Base-by-base conservation (phyloP, 2,329 filamentous ascomycete genomes). In the Pyrenochaeta sp. region DNA sequence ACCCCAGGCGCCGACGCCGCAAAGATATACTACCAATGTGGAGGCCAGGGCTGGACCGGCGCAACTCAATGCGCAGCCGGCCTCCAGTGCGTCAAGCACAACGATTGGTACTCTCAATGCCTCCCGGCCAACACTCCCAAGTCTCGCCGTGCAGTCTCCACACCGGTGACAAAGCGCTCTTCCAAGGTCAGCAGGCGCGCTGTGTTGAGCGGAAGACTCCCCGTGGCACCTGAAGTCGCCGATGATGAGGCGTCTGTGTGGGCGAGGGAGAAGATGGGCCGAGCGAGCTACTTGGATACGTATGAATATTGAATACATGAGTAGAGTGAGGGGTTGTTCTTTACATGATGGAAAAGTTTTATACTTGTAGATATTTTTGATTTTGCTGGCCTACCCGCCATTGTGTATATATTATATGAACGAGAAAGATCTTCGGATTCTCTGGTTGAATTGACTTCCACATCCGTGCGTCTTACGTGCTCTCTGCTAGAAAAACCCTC, bases 31-130 rank as follows among this genome's bases (percentile, higher is more conserved):
- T 68, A 67, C 2, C 74, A 75, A 48, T 77, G 76, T 52, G 76
- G 75, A 46, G 76, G 76, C 15, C 54, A 48, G 4, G 68, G 65
- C 29, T 76, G 58, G 44, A 71, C 54, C 4, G 76, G 76, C 7
- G 35, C 71, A 0, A 72, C 67, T 1, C 36, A 55, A n/a, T 78
- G 76, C 32, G 61, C 65, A 1, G 21, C 55, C 13, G 74, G 74
- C n/a, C 60, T 53, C 35, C 60, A 58, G 5, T 78, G 75, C 64
- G 60, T 61, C 10, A 51, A 53, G 4, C 57, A 53, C 13, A 78
- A 77, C 60, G 59, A 67, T 5, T 77, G 69, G 50, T 77, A 77
- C 61, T 70, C 55, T 22, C 75, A 77, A 62, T 77, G 75, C 51
- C 18, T 29, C 18, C n/a, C 23, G 6, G n/a, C n/a, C 21, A 27